Evolutionary conservation across 352 stramenopile species (phyloP).

Genomic region (Peronosclerospora sorghi): DNA sequence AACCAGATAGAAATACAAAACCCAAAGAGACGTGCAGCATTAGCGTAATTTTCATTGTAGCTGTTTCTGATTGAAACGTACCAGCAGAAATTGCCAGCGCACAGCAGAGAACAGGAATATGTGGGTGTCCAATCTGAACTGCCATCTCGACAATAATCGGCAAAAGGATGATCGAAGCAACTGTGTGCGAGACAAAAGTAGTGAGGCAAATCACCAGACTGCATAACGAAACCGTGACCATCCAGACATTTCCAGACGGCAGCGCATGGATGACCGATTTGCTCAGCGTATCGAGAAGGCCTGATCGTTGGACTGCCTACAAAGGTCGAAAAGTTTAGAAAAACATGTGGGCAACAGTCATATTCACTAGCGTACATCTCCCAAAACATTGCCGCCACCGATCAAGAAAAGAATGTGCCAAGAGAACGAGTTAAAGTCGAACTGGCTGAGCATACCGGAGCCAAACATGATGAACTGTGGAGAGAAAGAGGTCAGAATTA

Average conservation of each 20-base stretch:
- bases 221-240: slow-evolving; percentile 83
- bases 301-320: slow-evolving; percentile 73
- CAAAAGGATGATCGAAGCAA: slow-evolving; percentile 87
- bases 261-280: slow-evolving; percentile 73
- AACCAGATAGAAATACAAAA: not conserved
- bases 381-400: slow-evolving; percentile 85
- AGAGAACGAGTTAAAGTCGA: slow-evolving; percentile 91
- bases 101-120: slow-evolving; percentile 80
- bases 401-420: slow-evolving; percentile 91
- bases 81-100: slow-evolving; percentile 81
- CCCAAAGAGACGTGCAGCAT: not conserved
- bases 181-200: slow-evolving; percentile 90
- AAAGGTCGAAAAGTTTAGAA: not conserved
- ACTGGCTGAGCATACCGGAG: slow-evolving; percentile 82
- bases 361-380: slow-evolving; percentile 45
- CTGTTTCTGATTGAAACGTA: slow-evolving; percentile 14
- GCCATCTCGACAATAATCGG: slow-evolving; percentile 88
- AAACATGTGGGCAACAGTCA: not conserved
- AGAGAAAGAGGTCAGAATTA: slow-evolving; percentile 1
- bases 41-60: not conserved
- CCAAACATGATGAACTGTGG: slow-evolving; percentile 80
- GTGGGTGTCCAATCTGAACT: slow-evolving; percentile 74
- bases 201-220: slow-evolving; percentile 78
- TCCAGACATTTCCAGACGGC: slow-evolving; percentile 71
- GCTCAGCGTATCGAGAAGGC: slow-evolving; percentile 72